Evolutionary conservation across 768 basidiomycete genomes (phyloP), one percentile per base, ranked within the genome.

Genomic region (Rhodotorula paludigena): DNA sequence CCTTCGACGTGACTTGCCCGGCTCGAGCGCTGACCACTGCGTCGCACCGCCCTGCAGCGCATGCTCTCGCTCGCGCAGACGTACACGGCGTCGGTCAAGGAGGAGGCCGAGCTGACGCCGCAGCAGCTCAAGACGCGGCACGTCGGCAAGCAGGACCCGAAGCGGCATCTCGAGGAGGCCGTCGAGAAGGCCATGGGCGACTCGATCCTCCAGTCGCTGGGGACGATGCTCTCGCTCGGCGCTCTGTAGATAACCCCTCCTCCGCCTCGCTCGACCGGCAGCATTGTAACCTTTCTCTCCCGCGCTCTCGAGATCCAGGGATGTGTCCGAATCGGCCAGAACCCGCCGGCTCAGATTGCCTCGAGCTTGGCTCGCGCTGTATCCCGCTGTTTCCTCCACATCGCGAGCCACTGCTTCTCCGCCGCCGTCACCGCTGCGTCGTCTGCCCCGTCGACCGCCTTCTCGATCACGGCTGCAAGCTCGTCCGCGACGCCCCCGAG

Each of bases 171-270:
- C 71, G 92, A 94, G 75, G 96, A 97, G 80, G 89, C 90, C 36
- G 96, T 97, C 11, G 96, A 98, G 81, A 91, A 89, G 79, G 92
- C 93, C 2, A 97, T 99, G 87, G 92, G 92, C 5, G 88, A 96
- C 79, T 60, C 57, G 48, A 73, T 73, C 54, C 49, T 73, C 10
- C 71, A 73, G 61, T 57, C 47, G 35, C 42, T 73, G 38, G 71
- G 71, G 1, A 68, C 67, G 18, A 69, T 73, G 67, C 49, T 73
- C 42, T 57, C 45, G 25, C 28, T 69, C 6, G 63, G 68, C 6
- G 68, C 64, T 25, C 33, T 64, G 47, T 66, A 36, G 15, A 10
- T 21, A 10, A 7, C 25, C 14, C 21, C 21, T 45, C 9, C 45
- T n/a, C 42, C 14, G 18, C 20, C 20, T 18, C 42, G 18, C 9